Conservation (phyloP, 352 stramenopile species). For the Globisporangium megalacanthum region DNA sequence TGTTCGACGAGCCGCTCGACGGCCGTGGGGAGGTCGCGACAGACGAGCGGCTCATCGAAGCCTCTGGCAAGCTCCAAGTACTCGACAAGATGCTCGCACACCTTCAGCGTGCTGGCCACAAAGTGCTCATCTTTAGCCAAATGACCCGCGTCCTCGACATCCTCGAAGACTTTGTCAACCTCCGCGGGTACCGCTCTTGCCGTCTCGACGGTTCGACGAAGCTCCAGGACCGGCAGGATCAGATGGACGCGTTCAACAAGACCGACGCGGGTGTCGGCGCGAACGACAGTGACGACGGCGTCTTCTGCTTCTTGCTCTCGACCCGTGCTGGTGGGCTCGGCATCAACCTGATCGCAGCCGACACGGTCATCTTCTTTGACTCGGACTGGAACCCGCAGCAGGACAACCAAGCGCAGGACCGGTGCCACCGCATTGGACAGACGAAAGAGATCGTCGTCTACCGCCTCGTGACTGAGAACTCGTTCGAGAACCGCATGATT, state of each 20-base stretch:
- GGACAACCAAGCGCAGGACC: constrained; percentile 91
- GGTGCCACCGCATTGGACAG: constrained; percentile 89
- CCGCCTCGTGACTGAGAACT: constrained; percentile 90
- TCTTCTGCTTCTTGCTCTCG: constrained; percentile 84
- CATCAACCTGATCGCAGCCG: constrained; percentile 95
- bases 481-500: constrained; percentile 94
- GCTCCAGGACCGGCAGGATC: constrained; percentile 89
- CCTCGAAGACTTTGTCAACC: constrained; percentile 92
- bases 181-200: constrained; percentile 92
- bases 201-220: constrained; percentile 95
- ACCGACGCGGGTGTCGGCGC: constrained; percentile 16
- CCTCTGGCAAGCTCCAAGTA: constrained; percentile 97
- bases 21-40: constrained; percentile 43
- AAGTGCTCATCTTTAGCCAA: constrained; percentile 99
- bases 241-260: constrained; percentile 98
- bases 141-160: constrained; percentile 98
- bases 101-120: constrained; percentile 94
- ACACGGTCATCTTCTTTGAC: constrained; percentile 98
- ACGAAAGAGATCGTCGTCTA: constrained; percentile 90
- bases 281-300: constrained; percentile 25
- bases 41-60: constrained; percentile 89
- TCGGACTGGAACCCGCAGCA: constrained; percentile 99
- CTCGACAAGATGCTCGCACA: constrained; percentile 96
- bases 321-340: constrained; percentile 95
- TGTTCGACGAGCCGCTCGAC: constrained; percentile 81